Evolutionary conservation across 345 rosid species (phyloP).

Genomic region (Corchorus capsularis): DNA sequence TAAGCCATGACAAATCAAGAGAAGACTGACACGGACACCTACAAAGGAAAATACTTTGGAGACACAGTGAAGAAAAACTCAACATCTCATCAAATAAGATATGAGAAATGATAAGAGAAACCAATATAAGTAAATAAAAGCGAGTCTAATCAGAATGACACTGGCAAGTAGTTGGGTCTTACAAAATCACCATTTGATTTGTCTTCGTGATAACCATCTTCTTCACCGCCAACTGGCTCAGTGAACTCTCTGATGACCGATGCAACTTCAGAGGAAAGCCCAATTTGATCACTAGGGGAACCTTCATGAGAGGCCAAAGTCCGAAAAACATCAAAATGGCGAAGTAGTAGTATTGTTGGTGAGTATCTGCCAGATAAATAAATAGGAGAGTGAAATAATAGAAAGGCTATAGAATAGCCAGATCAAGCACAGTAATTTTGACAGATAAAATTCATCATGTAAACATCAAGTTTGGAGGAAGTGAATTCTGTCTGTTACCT

Average conservation of each 20-base stretch:
- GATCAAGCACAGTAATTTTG: too few species aligned
- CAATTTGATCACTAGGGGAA: constrained; percentile 73
- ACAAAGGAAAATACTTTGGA: not conserved
- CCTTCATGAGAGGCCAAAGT: constrained; percentile 72
- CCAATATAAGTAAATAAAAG: constrained; percentile 7
- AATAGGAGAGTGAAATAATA: constrained; percentile 21
- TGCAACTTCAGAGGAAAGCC: constrained; percentile 77
- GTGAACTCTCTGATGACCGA: constrained; percentile 83
- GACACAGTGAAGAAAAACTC: not conserved
- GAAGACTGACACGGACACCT: not conserved
- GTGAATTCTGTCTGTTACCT: too few species aligned
- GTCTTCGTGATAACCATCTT: constrained; percentile 46
- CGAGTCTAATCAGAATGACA: constrained; percentile 4
- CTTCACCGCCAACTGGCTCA: constrained; percentile 59
- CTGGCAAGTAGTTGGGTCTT: constrained; percentile 37
- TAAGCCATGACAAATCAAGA: not conserved
- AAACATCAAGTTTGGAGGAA: too few species aligned
- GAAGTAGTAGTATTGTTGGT: constrained; percentile 85
- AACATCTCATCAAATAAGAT: not conserved
- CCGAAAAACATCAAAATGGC: constrained; percentile 85
- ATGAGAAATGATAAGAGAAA: not conserved
- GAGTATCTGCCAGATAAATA: constrained; percentile 59
- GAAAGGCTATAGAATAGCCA: constrained; percentile 13
- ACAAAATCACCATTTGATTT: constrained; percentile 49
- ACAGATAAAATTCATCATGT: too few species aligned